Percentiles rank a stretch among this genome's conserved stretches.
These are phyloP conservation scores for Pyrenula aspistea DNA, from an alignment of 495 filamentous ascomycete genomes.

Conservation along the genomic window DNA sequence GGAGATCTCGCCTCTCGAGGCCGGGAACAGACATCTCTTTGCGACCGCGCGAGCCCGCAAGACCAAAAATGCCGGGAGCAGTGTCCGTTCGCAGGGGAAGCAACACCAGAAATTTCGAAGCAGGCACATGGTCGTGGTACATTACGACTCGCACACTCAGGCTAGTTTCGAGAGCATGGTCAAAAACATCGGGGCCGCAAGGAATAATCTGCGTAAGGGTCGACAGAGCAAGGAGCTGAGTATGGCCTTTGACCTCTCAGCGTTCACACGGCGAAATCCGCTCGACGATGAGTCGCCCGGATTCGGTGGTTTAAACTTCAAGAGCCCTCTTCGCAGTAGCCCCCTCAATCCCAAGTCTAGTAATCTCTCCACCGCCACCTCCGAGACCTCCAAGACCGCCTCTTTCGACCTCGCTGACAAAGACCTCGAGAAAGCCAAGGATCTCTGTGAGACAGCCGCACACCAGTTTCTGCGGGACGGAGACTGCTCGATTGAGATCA, in stretches of 20 bases:
- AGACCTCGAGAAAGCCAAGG: constrained; percentile 64
- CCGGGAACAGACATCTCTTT: constrained; percentile 1
- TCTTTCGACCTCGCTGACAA: constrained; percentile 63
- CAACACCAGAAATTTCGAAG: constrained; percentile 48
- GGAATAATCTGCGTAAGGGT: constrained; percentile 73
- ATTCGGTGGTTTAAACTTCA: background rate
- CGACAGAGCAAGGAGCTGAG: constrained; percentile 21
- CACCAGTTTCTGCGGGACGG: constrained; percentile 80
- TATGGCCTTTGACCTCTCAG: background rate
- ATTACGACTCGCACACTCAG: constrained; percentile 82
- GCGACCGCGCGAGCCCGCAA: constrained; percentile 18
- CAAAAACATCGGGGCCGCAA: constrained; percentile 62
- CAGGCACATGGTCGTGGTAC: constrained; percentile 71
- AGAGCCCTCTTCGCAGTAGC: background rate
- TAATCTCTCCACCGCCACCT: constrained; percentile 1
- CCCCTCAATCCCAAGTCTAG: background rate
- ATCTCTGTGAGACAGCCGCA: constrained; percentile 70
- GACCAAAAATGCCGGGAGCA: constrained; percentile 17
- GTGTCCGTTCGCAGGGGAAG: constrained; percentile 18
- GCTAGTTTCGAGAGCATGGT: constrained; percentile 68
- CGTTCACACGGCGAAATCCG: background rate
- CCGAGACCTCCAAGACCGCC: constrained; percentile 12
- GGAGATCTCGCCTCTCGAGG: constrained; percentile 3
- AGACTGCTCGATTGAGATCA: constrained; percentile 63
- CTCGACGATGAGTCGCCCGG: background rate